Evolutionary conservation across 192 early-diverging fungal genomes (phyloP), one percentile per base, ranked within the genome.

Genomic region (Tieghemiomyces parasiticus): DNA sequence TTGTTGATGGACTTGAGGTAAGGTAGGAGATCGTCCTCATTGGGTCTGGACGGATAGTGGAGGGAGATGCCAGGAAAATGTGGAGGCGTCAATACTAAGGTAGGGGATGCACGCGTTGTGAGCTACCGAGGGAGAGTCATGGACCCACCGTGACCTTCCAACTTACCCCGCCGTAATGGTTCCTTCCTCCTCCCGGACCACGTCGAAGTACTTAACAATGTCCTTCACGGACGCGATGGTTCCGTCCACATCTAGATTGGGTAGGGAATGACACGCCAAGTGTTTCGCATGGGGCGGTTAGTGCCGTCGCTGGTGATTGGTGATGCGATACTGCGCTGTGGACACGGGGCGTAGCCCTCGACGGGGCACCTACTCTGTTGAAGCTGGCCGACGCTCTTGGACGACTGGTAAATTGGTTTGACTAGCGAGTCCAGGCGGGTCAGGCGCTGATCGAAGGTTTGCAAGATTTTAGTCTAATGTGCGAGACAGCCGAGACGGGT

Each of bases 1-100:
- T 70, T 63, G 56, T 75, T 75, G 61, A 75, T 75, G 6, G 73
- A 75, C 62, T 71, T 67, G 62, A 75, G 58, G 35, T 75, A 75
- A n/a, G 73, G 73, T 35, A 75, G 63, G 47, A 75, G 63, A 55
- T 75, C 73, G 61, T 59, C 69, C 35, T 75, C 65, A 63, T 75
- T 67, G 20, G 73, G 73, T 8, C 72, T 69, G 2, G n/a, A n/a
- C n/a, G n/a, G n/a, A n/a, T n/a, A n/a, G n/a, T n/a, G n/a, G n/a
- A n/a, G n/a, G n/a, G n/a, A n/a, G n/a, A n/a, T n/a, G n/a, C n/a
- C n/a, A n/a, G n/a, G n/a, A n/a, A n/a, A n/a, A n/a, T n/a, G n/a
- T n/a, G n/a, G n/a, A n/a, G n/a, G n/a, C n/a, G n/a, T n/a, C n/a
- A n/a, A n/a, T n/a, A n/a, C n/a, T n/a, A n/a, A n/a, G n/a, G n/a